Base-by-base conservation (phyloP, 1,284 basidiomycete species). In the Cryptococcus sp. region DNA sequence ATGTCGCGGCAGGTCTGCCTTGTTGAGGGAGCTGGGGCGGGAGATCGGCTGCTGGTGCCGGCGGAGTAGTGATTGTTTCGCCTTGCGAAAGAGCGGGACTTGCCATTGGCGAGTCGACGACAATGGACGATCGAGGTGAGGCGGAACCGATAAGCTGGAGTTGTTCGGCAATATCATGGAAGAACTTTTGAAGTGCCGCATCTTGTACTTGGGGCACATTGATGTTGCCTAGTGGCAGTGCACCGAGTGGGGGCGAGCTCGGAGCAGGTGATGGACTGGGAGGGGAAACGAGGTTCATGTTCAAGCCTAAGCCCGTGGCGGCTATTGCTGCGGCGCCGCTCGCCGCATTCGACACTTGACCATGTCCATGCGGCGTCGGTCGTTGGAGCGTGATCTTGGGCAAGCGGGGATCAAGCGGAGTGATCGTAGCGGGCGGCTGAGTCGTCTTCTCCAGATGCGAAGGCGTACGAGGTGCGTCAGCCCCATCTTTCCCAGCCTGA, bases 161-260 rank as follows among this genome's bases (percentile, higher is more conserved):
- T 62, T 82, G 81, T 30, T 82, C 81, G 41, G 81, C 82, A 30
- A 83, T 82, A 64, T 83, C 82, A 63, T 82, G 78, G 76, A 82
- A 82, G 71, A 83, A 82, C 56, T 78, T 75, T 55, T 82, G 81
- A 66, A 82, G 77, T 20, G 81, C 79, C 1, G 78, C 79, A 62
- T 82, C 81, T 55, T 78, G 75, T 8, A 79, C 78, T 50, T 78
- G 73, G 0, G 80, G 79, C 30, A 70, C 64, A 45, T 62, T 58
- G 48, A 73, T 66, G 39, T 58, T 61, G 13, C 61, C 65, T 27
- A 61, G 45, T n/a, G 40, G 52, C 22, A 46, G 38, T 13, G 50
- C 51, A 15, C 53, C 49, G 16, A 54, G 57, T 40, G 25, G 59
- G 41, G 38, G 65, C 42, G 39, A 49, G 52, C 17, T 58, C 7